Evolutionary conservation across 2,329 filamentous ascomycete genomes (phyloP).

Genomic region (Amylocarpus encephaloides): DNA sequence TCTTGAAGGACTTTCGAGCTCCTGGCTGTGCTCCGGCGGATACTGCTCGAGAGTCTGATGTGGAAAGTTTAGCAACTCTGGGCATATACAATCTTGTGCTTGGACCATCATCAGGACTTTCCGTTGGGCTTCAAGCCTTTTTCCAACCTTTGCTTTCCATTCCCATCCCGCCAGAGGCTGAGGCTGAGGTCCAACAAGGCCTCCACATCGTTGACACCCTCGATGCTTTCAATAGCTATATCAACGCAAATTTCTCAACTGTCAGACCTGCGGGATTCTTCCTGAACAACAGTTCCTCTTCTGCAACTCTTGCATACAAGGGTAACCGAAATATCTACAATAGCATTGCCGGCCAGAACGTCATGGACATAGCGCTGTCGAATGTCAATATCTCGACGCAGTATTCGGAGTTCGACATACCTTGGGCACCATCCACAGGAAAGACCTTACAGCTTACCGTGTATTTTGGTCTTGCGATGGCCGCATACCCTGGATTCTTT

Average conservation of each 20-base stretch:
- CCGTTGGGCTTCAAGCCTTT: slow-evolving; percentile 20
- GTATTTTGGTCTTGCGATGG: slow-evolving; percentile 75
- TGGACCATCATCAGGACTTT: slow-evolving; percentile 40
- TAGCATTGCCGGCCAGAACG: slow-evolving; percentile 57
- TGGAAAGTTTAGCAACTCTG: slow-evolving; percentile 22
- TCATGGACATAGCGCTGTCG: slow-evolving; percentile 58
- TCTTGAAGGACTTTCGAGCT: slow-evolving; percentile 53
- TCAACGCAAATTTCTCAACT: slow-evolving; percentile 56
- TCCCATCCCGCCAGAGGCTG: slow-evolving; percentile 14
- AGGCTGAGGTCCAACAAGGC: slow-evolving; percentile 11
- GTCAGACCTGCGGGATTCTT: slow-evolving; percentile 77
- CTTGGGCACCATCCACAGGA: slow-evolving; percentile 62
- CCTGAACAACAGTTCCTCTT: slow-evolving; percentile 53
- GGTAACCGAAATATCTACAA: slow-evolving; percentile 54
- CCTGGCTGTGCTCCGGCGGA: slow-evolving; percentile 47
- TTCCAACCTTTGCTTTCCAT: slow-evolving; percentile 23
- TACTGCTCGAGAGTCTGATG: slow-evolving; percentile 37
- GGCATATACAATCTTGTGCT: slow-evolving; percentile 30
- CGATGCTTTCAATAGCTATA: slow-evolving; percentile 60
- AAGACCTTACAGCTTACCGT: slow-evolving; percentile 71
- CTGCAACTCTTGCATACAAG: slow-evolving; percentile 65
- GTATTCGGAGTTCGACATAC: slow-evolving; percentile 70
- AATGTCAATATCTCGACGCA: slow-evolving; percentile 64
- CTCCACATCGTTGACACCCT: slow-evolving; percentile 50
- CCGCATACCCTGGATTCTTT: slow-evolving; percentile 79